phyloP scores from a whole-genome alignment of 192 early-diverging fungal species.

The Coemansia aciculifera region DNA sequence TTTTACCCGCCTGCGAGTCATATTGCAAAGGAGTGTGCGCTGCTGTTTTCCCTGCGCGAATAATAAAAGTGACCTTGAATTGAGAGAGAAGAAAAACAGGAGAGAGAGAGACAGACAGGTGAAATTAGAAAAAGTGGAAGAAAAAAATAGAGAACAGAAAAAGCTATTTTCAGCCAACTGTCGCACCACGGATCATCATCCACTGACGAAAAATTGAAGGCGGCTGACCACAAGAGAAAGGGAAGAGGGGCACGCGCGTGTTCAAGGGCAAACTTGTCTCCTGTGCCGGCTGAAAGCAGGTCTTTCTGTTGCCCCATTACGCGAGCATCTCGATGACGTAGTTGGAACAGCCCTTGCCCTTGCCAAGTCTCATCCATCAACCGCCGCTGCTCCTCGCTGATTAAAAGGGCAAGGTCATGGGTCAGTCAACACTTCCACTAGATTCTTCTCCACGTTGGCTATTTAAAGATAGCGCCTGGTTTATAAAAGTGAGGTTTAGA shows the following conservation, averaged over 20 bases:
- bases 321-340: neutral
- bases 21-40: neutral
- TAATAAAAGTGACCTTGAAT: neutral
- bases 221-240: neutral
- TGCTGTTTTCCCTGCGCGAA: neutral
- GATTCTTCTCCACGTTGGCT: neutral
- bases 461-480: neutral
- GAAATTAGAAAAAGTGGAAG: neutral
- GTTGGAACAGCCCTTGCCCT: neutral
- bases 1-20: conserved; percentile 48
- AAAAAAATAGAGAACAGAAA: neutral
- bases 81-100: neutral
- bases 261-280: neutral
- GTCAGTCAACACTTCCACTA: neutral
- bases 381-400: neutral
- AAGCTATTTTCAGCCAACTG: neutral
- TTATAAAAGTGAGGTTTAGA: too few species aligned
- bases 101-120: too few species aligned
- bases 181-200: neutral
- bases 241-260: neutral
- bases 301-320: neutral
- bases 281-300: neutral
- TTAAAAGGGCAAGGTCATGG: neutral
- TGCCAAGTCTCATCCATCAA: neutral
- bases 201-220: neutral